Evolutionary conservation across 1,139 yeast species (phyloP).

Genomic region (Pichia sp.): DNA sequence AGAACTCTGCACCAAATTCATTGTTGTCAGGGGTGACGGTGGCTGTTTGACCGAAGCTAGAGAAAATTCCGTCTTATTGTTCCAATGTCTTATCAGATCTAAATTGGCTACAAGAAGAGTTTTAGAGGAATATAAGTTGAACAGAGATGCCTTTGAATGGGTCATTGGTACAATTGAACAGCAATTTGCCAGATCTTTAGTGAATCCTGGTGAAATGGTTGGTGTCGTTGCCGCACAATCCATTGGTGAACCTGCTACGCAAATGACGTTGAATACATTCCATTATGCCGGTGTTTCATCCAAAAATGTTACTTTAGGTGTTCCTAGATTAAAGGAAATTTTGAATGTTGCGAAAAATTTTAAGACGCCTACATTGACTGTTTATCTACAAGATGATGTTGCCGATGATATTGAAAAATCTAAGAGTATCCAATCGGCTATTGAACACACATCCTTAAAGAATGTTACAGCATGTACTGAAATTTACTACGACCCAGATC

Average conservation of each 20-base stretch:
- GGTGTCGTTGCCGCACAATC: conserved; percentile 99
- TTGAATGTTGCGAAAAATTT: conserved; percentile 96
- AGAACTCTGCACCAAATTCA: conserved; percentile 55
- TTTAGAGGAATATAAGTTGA: conserved; percentile 81
- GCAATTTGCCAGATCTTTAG: conserved; percentile 87
- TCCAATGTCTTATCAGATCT: conserved; percentile 88
- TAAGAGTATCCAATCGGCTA: conserved; percentile 90
- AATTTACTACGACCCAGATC: conserved; percentile 96
- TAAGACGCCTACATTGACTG: conserved; percentile 97
- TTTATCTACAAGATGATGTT: conserved; percentile 71
- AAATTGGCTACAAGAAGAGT: conserved; percentile 88
- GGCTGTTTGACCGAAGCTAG: conserved; percentile 77
- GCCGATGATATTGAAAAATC: conserved; percentile 90
- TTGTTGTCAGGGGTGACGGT: conserved; percentile 78
- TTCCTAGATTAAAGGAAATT: conserved; percentile 98
- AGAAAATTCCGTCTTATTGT: conserved; percentile 80
- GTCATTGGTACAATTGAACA: conserved; percentile 88
- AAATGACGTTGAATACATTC: conserved; percentile 98
- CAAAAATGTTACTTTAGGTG: conserved; percentile 98
- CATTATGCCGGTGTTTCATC: conserved; percentile 99
- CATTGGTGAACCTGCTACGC: conserved; percentile 99
- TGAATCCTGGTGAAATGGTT: conserved; percentile 99
- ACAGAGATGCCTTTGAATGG: conserved; percentile 89
- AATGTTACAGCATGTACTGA: conserved; percentile 97
- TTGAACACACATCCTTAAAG: conserved; percentile 90